phyloP scores from a whole-genome alignment of 2,329 filamentous ascomycete genomes.

The Lasiodiplodia gonubiensis region DNA sequence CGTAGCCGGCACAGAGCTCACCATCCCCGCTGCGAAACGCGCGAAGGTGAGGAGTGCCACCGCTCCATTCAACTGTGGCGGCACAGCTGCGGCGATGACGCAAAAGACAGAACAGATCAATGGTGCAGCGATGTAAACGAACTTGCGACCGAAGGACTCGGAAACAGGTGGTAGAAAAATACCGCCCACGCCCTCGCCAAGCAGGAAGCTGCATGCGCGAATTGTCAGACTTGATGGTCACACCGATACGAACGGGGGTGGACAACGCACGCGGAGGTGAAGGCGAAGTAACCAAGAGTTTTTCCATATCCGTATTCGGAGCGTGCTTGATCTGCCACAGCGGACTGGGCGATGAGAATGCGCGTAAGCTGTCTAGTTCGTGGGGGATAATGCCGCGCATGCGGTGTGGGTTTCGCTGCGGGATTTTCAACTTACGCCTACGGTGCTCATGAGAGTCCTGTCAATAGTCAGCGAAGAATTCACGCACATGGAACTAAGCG shows the following conservation, averaged over 20 bases:
- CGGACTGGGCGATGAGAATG: neutral
- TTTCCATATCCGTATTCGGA: conserved; percentile 9
- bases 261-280: conserved; percentile 11
- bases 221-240: neutral
- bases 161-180: conserved; percentile 47
- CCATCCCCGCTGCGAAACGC: conserved; percentile 3
- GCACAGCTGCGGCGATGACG: conserved; percentile 16
- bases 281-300: conserved; percentile 19
- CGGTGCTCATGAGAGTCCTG: conserved; percentile 17
- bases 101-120: conserved; percentile 40
- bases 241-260: neutral
- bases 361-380: neutral
- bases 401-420: neutral
- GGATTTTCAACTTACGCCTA: conserved; percentile 12
- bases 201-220: conserved; percentile 34
- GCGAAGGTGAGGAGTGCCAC: conserved; percentile 11
- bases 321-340: conserved; percentile 3
- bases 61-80: neutral
- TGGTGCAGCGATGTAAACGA: conserved; percentile 43
- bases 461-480: neutral
- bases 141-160: conserved; percentile 47
- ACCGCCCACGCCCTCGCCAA: conserved; percentile 43
- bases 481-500: neutral
- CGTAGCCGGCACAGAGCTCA: conserved; percentile 10
- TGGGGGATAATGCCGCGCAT: neutral